Evolutionary conservation across 306 rosid genomes (phyloP), one percentile per base, ranked within the genome.

Genomic region (Cyamopsis tetragonoloba): DNA sequence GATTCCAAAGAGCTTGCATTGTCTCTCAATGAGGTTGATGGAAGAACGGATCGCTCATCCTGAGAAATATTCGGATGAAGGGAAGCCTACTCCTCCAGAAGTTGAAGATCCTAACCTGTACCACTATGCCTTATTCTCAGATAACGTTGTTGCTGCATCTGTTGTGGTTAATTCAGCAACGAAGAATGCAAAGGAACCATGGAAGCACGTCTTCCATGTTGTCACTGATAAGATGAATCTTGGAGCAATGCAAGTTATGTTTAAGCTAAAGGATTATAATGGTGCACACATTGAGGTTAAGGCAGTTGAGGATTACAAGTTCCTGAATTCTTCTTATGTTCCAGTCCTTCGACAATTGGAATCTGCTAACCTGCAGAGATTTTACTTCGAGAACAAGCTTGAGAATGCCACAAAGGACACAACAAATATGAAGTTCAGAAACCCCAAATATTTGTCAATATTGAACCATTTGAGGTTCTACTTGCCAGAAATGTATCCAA

Each of bases 171-270:
- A 89, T 73, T 89, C 96, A 1, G 89, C 93, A 0, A 87, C 86
- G 39, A 83, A 83, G 81, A 81, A 89, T 26, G 92, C 96, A 2
- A 83, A 83, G 67, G 96, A 89, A 72, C 96, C 96, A 0, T 85
- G 89, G 91, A 87, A 89, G 54, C 96, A 89, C 7, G 96, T 89
- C 60, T 89, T 89, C 63, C 96, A 89, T 81, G 91, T 89, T 43
- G 96, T 89, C 12, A 89, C 96, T 9, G 96, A 89, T 69, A 89
- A 89, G 85, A 87, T 89, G 93, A 89, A 89, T 68, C 93, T 89
- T 12, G 96, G 96, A 46, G 96, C 96, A 48, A 89, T 89, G 96
- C 93, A 89, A 77, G 93, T 89, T 51, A 83, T 87, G 93, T 89
- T 87, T 76, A 87, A 85, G 78, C 73, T 83, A 72, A 89, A 89